Evolutionary conservation across 306 rosid genomes (phyloP).

Genomic region (Glycyrrhiza uralensis): DNA sequence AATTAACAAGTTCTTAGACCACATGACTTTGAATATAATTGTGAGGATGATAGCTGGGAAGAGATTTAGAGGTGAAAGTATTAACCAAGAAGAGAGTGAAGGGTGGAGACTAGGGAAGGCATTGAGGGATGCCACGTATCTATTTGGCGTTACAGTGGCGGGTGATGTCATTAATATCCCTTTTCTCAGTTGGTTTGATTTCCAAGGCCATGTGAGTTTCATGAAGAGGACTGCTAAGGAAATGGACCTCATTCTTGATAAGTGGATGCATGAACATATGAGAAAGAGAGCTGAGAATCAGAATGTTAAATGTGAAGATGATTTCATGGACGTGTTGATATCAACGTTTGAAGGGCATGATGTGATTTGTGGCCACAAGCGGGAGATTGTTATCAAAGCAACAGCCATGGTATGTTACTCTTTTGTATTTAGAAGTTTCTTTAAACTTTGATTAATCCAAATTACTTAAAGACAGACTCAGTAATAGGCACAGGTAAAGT

Average conservation of each 20-base stretch:
- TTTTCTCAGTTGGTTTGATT: slow-evolving; percentile 40
- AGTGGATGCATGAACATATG: slow-evolving; percentile 50
- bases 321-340: slow-evolving; percentile 53
- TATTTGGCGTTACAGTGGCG: slow-evolving; percentile 49
- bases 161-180: slow-evolving; percentile 53
- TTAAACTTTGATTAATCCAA: too few species aligned
- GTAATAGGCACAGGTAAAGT: too few species aligned
- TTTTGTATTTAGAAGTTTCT: too few species aligned
- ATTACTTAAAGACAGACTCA: too few species aligned
- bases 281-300: neutral
- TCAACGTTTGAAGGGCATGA: slow-evolving; percentile 26
- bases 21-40: slow-evolving; percentile 48
- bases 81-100: slow-evolving; percentile 24
- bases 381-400: slow-evolving; percentile 59
- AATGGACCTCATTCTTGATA: slow-evolving; percentile 33
- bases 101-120: slow-evolving; percentile 37
- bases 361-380: slow-evolving; percentile 33
- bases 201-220: slow-evolving; percentile 44
- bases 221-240: slow-evolving; percentile 50
- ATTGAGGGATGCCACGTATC: slow-evolving; percentile 37
- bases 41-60: slow-evolving; percentile 51
- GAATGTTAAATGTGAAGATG: neutral
- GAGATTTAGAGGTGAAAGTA: slow-evolving; percentile 24
- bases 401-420: slow-evolving; percentile 65
- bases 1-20: slow-evolving; percentile 41